phyloP scores from a whole-genome alignment of 495 filamentous ascomycete species.

The Aspergillus bertholletiae region DNA sequence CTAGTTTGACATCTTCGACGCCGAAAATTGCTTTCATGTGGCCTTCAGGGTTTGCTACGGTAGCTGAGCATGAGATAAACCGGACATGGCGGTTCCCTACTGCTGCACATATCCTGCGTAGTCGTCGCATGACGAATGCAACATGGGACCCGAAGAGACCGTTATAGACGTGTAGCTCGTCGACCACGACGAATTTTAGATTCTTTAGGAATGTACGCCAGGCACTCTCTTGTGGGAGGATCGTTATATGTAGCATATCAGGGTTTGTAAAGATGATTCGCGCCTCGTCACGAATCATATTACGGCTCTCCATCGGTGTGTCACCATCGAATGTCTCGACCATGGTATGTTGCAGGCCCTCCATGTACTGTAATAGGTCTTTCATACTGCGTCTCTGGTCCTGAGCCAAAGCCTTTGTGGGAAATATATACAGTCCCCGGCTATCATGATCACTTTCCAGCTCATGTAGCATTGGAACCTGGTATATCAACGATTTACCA shows the following conservation, averaged over 20 bases:
- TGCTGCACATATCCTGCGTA: conserved; percentile 85
- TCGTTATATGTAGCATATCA: conserved; percentile 95
- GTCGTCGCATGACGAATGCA: conserved; percentile 87
- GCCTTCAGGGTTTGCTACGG: conserved; percentile 87
- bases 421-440: conserved; percentile 96
- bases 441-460: conserved; percentile 74
- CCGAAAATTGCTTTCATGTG: conserved; percentile 95
- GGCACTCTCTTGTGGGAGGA: conserved; percentile 83
- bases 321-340: conserved; percentile 97
- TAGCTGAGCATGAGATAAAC: conserved; percentile 97
- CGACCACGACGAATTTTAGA: conserved; percentile 83
- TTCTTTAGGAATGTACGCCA: conserved; percentile 91
- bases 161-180: conserved; percentile 95
- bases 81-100: conserved; percentile 84
- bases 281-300: conserved; percentile 79
- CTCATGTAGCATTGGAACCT: conserved; percentile 86
- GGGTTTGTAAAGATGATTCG: conserved; percentile 97
- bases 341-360: conserved; percentile 65
- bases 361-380: conserved; percentile 78
- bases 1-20: conserved; percentile 70
- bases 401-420: conserved; percentile 94
- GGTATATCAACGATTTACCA: conserved; percentile 95
- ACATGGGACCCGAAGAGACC: conserved; percentile 92
- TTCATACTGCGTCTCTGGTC: conserved; percentile 88
- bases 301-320: conserved; percentile 76